These are phyloP conservation scores for Eucalyptus dawsonii DNA, from an alignment of 345 rosid species.

Conservation along the genomic window DNA sequence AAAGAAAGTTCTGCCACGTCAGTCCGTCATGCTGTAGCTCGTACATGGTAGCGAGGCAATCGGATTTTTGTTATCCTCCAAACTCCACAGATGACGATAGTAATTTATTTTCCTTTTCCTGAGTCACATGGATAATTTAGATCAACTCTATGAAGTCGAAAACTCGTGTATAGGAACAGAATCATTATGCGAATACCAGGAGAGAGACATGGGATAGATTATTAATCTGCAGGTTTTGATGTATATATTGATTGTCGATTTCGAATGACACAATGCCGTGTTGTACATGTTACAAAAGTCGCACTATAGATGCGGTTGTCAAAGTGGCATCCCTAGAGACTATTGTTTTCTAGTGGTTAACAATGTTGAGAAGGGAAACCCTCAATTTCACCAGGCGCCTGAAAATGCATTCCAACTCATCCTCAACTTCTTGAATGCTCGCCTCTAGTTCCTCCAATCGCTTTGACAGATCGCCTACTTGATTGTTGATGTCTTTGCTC, in stretches of 20 bases:
- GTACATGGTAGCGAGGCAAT: background rate
- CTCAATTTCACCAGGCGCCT: conserved; percentile 5
- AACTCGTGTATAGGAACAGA: too few relatives aligned
- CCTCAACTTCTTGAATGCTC: too few relatives aligned
- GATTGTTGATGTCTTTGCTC: too few relatives aligned
- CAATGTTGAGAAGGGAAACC: background rate
- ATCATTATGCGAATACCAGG: background rate
- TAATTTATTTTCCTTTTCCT: too few relatives aligned
- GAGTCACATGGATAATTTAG: background rate
- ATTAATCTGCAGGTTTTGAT: background rate
- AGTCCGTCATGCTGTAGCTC: background rate
- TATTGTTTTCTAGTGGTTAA: background rate
- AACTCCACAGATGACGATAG: background rate
- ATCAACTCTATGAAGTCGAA: too few relatives aligned
- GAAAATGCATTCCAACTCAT: too few relatives aligned
- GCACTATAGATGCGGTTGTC: background rate
- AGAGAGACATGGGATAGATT: background rate
- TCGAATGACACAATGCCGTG: background rate
- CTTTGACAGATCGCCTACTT: too few relatives aligned
- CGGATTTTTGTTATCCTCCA: background rate
- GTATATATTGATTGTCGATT: background rate
- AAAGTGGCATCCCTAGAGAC: background rate
- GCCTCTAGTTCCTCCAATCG: too few relatives aligned
- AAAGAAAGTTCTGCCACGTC: background rate
- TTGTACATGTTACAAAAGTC: background rate